phyloP scores from a whole-genome alignment of 139 green algal genomes.

The Asterochloris erici region DNA sequence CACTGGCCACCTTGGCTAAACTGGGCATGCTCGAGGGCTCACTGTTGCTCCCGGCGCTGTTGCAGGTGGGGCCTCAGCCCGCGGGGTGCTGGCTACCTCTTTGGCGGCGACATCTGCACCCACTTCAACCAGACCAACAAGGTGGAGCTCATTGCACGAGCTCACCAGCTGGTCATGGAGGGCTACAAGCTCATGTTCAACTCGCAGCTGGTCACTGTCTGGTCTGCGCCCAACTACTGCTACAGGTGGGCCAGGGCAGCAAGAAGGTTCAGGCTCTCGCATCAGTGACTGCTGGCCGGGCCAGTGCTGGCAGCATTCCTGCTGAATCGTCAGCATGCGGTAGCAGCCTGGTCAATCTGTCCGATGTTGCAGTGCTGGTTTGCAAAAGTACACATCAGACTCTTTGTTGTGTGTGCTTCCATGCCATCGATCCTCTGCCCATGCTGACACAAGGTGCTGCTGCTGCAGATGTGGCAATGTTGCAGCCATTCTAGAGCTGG shows the following conservation, averaged over 20 bases:
- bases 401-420: too few relatives aligned
- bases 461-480: slow-evolving; percentile 91
- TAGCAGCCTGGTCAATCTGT: too few relatives aligned
- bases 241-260: slow-evolving; percentile 68
- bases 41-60: slow-evolving; percentile 79
- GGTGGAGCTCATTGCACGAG: slow-evolving; percentile 67
- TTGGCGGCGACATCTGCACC: slow-evolving; percentile 88
- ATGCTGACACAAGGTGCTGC: too few relatives aligned
- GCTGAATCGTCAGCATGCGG: not conserved
- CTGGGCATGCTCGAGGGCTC: not conserved
- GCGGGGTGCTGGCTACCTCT: slow-evolving; percentile 91
- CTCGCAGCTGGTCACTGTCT: slow-evolving; percentile 95
- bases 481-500: slow-evolving; percentile 93
- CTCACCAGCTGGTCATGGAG: slow-evolving; percentile 99
- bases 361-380: too few relatives aligned
- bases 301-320: not conserved
- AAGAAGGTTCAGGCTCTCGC: too few relatives aligned
- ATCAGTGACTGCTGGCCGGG: not conserved
- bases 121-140: slow-evolving; percentile 85
- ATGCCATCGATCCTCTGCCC: too few relatives aligned
- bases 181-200: slow-evolving; percentile 99
- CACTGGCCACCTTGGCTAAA: not conserved
- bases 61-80: slow-evolving; percentile 79
- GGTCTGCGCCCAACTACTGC: slow-evolving; percentile 99
- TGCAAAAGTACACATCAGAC: too few relatives aligned